Evolutionary conservation across 1,284 basidiomycete species (phyloP).

Genomic region (Sporisorium iseilematis-ciliati): DNA sequence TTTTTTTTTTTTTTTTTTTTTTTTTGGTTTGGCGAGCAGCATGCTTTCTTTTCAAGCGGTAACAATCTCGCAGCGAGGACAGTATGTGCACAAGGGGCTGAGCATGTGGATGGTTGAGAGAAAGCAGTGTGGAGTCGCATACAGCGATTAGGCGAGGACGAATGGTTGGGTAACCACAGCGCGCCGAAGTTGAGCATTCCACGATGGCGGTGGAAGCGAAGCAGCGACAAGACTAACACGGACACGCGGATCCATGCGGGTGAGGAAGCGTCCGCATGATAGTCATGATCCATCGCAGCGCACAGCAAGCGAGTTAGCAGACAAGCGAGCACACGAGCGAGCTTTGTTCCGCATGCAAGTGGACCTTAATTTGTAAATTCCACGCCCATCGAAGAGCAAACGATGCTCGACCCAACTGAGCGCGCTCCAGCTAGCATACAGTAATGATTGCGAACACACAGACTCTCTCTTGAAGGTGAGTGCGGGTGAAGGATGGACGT

Average conservation of each 20-base stretch:
- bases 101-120: too few relatives aligned
- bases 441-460: too few relatives aligned
- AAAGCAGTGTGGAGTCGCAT: too few relatives aligned
- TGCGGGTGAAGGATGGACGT: too few relatives aligned
- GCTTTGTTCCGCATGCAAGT: slow-evolving; percentile 18
- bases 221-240: background rate
- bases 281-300: background rate
- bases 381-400: slow-evolving; percentile 13
- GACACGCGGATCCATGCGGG: slow-evolving; percentile 4
- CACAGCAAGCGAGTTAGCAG: background rate
- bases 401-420: background rate
- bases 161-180: background rate
- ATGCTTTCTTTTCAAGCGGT: too few relatives aligned
- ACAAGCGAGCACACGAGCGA: slow-evolving; percentile 3
- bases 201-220: slow-evolving; percentile 21
- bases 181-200: slow-evolving; percentile 13
- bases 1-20: too few relatives aligned
- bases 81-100: too few relatives aligned
- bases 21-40: too few relatives aligned
- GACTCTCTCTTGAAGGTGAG: too few relatives aligned
- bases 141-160: background rate
- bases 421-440: too few relatives aligned
- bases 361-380: slow-evolving; percentile 7
- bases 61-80: background rate
- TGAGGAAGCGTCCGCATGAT: slow-evolving; percentile 10